Base-by-base conservation (phyloP, 495 filamentous ascomycete genomes). In the Penicillium nucicola region DNA sequence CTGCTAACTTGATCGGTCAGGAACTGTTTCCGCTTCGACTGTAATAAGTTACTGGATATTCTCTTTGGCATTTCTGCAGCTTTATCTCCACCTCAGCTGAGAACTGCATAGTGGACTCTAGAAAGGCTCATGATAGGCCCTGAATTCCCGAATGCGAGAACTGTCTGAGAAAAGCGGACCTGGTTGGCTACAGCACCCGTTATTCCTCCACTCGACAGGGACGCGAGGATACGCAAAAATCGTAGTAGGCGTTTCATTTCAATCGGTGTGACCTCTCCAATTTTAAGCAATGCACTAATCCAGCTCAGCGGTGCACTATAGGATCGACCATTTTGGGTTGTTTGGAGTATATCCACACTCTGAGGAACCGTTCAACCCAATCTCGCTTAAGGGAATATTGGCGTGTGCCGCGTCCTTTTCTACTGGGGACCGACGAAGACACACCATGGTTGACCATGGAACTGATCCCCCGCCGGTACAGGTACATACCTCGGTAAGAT, bases 161-260 rank as follows among this genome's bases (percentile, higher is more conserved):
- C 17, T 48, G 44, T 42, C 25, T 40, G 42, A 40, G 41, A 42
- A 14, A 17, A 13, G 0, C 12, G 23, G 4, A 17, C 13, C 33
- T 57, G 53, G 53, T 56, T 62, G 60, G 60, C 44, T 46, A 40
- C 22, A 34, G 32, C 12, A 23, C n/a, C 56, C 55, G 59, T 62
- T 60, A 62, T 56, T 25, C 47, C 38, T 53, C 50, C 60, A 58
- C 53, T 32, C 56, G 48, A 52, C 25, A 44, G 48, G 52, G 56
- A 59, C 58, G 52, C 45, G 55, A 54, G 25, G 25, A 28, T 28
- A 28, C 25, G 25, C 25, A 28, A 8, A 28, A 28, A 28, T 28
- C 2, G 25, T 28, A 28, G 10, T 28, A 28, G 10, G 25, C 25
- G 25, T 6, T 9, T 28, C 25, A 28, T 8, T 8, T 42, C 8